These are phyloP conservation scores for Yamadazyma tumulicola DNA, from an alignment of 805 yeast genomes.

Conservation along the genomic window DNA sequence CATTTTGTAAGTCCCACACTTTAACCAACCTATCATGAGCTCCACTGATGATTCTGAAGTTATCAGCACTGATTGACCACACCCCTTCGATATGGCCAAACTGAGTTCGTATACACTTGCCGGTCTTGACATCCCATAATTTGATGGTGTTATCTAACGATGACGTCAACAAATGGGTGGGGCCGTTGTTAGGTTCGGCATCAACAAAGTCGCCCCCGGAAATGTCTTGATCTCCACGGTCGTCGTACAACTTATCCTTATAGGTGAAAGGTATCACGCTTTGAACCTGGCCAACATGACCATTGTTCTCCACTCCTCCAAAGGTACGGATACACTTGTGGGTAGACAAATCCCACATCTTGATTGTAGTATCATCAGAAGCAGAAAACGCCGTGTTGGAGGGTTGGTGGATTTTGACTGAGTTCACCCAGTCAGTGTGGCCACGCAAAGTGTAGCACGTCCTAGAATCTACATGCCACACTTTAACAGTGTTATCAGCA, in stretches of 20 bases:
- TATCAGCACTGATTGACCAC: slow-evolving; percentile 95
- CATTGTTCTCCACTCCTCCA: slow-evolving; percentile 68
- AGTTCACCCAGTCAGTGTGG: slow-evolving; percentile 88
- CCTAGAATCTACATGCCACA: slow-evolving; percentile 94
- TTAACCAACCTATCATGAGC: slow-evolving; percentile 88
- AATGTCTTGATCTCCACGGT: slow-evolving; percentile 36
- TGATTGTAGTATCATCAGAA: slow-evolving; percentile 85
- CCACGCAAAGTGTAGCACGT: slow-evolving; percentile 92
- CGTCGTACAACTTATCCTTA: slow-evolving; percentile 55
- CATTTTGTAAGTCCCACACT: slow-evolving; percentile 95
- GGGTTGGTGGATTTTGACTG: slow-evolving; percentile 79
- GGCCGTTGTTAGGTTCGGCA: slow-evolving; percentile 29
- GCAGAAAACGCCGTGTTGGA: slow-evolving; percentile 81
- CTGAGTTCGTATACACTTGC: slow-evolving; percentile 87
- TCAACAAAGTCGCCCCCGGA: slow-evolving; percentile 4
- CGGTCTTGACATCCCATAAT: slow-evolving; percentile 84
- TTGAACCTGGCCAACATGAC: slow-evolving; percentile 94
- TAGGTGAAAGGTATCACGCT: slow-evolving; percentile 82
- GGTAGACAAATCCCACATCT: slow-evolving; percentile 90
- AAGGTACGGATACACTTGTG: slow-evolving; percentile 77
- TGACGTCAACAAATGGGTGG: slow-evolving; percentile 82
- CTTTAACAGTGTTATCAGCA: slow-evolving; percentile 87
- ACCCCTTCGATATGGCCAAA: slow-evolving; percentile 99
- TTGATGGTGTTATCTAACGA: slow-evolving; percentile 91
- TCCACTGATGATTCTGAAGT: slow-evolving; percentile 89